Percentiles rank a stretch among this genome's conserved stretches.
These are phyloP conservation scores for Aspergillus indologenus DNA, from an alignment of 495 filamentous ascomycete species.

Conservation along the genomic window DNA sequence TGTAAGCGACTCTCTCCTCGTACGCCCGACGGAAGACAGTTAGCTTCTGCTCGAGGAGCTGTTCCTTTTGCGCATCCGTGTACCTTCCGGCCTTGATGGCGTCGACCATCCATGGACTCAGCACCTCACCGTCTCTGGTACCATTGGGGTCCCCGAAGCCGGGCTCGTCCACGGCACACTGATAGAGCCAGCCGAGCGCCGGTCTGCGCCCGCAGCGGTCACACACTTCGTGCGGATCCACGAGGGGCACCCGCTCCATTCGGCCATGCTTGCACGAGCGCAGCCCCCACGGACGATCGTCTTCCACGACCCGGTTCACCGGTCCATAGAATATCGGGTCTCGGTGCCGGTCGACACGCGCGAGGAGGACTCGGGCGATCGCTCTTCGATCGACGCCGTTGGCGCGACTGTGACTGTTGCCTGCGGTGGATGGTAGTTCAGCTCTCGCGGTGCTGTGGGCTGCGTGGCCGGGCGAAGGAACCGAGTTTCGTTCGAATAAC, in stretches of 20 bases:
- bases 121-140: constrained; percentile 32
- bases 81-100: constrained; percentile 47
- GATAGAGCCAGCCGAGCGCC: constrained; percentile 62
- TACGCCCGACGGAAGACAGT: background rate
- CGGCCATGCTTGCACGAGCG: constrained; percentile 17
- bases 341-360: no score
- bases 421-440: no score
- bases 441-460: no score
- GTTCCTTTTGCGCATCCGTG: constrained; percentile 24
- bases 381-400: no score
- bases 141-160: constrained; percentile 16
- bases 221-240: constrained; percentile 40
- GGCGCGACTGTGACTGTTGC: no score
- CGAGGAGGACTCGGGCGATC: no score
- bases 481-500: no score
- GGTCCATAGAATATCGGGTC: no score
- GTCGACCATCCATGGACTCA: constrained; percentile 36
- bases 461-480: no score
- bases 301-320: background rate
- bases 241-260: constrained; percentile 12
- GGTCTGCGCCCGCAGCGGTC: constrained; percentile 45
- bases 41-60: constrained; percentile 35
- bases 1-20: background rate
- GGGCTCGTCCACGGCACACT: constrained; percentile 56
- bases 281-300: background rate